Evolutionary conservation across 192 early-diverging fungal species (phyloP).

Genomic region (Backusella sp.): DNA sequence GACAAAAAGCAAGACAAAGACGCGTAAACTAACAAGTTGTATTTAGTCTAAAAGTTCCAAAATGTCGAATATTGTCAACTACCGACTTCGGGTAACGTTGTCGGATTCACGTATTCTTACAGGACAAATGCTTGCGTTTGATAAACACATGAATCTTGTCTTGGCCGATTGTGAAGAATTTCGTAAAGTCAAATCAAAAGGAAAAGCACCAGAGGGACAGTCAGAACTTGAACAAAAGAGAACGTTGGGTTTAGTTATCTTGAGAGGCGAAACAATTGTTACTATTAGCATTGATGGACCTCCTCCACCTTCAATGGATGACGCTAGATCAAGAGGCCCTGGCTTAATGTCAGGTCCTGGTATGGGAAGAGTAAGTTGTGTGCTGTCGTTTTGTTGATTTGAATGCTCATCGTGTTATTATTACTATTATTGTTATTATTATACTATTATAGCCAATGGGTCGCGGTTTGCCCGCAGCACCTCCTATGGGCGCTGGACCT

Average conservation of each 20-base stretch:
- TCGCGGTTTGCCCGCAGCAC: constrained; percentile 51
- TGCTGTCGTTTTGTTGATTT: not conserved
- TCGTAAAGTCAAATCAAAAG: constrained; percentile 85
- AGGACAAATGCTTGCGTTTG: constrained; percentile 99
- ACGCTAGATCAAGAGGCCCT: constrained; percentile 44
- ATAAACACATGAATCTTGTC: constrained; percentile 99
- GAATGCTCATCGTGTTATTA: not conserved
- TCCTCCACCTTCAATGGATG: constrained; percentile 68
- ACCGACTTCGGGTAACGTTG: constrained; percentile 89
- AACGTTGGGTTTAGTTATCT: constrained; percentile 88
- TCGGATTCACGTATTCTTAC: constrained; percentile 89
- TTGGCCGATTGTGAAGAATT: constrained; percentile 98
- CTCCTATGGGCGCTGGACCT: constrained; percentile 40
- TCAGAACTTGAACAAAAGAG: constrained; percentile 83
- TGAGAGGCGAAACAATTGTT: constrained; percentile 92
- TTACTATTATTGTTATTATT: not conserved
- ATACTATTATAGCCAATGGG: constrained; percentile 65
- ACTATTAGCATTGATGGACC: constrained; percentile 88
- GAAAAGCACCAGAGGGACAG: constrained; percentile 45
- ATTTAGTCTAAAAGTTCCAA: constrained; percentile 72
- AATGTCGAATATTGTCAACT: constrained; percentile 94
- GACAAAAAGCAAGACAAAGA: not conserved
- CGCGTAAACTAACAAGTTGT: constrained; percentile 3
- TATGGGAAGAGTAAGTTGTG: constrained; percentile 48
- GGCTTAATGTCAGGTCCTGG: constrained; percentile 65